phyloP scores from a whole-genome alignment of 306 rosid species.

The Vigna nakashimae region DNA sequence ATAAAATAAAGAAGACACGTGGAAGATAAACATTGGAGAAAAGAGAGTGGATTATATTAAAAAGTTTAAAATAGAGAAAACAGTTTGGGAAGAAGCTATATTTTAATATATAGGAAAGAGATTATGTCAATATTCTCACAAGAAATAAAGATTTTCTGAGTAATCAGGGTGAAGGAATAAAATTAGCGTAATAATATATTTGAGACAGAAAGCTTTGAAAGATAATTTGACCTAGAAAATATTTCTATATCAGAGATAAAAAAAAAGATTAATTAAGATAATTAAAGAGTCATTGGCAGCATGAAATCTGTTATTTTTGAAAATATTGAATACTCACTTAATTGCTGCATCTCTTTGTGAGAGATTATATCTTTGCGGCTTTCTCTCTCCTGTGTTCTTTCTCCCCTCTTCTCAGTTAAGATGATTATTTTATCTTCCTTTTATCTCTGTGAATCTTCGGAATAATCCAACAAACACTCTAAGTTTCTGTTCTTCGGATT shows the following conservation, averaged over 20 bases:
- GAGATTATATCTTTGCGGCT: neutral
- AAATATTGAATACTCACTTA: constrained; percentile 5
- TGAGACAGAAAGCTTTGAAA: neutral
- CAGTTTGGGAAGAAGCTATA: neutral
- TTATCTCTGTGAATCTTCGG: neutral
- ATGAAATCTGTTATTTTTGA: constrained; percentile 27
- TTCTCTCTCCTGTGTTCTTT: neutral
- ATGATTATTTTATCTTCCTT: neutral
- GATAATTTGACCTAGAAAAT: neutral
- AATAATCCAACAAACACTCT: neutral
- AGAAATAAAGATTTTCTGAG: too few species aligned
- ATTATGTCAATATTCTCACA: too few species aligned
- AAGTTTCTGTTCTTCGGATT: neutral
- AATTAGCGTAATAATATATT: neutral
- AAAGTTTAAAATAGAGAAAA: neutral
- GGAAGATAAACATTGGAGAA: neutral
- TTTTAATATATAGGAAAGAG: too few species aligned
- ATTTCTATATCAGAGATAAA: neutral
- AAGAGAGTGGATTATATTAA: too few species aligned
- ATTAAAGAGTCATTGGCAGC: constrained; percentile 9
- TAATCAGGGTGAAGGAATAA: neutral
- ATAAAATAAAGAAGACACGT: neutral
- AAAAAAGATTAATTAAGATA: neutral
- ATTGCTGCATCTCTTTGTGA: neutral
- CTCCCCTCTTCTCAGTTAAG: neutral